These are phyloP conservation scores for Begonia peltatifolia DNA, from an alignment of 306 rosid species.

Conservation along the genomic window DNA sequence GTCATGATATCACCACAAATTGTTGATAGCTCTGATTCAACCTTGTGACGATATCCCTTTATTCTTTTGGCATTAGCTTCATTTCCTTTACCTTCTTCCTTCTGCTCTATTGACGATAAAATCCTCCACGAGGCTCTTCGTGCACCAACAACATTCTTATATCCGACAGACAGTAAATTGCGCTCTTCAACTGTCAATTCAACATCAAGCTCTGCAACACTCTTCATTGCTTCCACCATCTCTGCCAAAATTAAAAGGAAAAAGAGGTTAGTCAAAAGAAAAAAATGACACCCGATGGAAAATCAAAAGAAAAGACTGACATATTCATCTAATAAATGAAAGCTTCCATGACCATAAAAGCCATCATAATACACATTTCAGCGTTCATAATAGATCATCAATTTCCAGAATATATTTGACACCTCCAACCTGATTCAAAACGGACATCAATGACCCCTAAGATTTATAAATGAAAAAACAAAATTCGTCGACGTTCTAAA, in stretches of 20 bases:
- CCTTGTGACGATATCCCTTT: conserved; percentile 3
- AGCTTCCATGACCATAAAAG: background rate
- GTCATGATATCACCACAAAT: conserved; percentile 4
- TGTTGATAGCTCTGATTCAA: conserved; percentile 4
- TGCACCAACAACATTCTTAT: conserved; percentile 4
- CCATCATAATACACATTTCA: background rate
- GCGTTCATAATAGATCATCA: background rate
- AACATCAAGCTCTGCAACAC: conserved; percentile 1
- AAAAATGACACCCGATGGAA: background rate
- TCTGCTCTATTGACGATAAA: conserved; percentile 2
- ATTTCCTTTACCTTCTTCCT: conserved; percentile 2
- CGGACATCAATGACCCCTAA: no score
- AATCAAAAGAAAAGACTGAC: no score
- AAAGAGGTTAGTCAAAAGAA: background rate
- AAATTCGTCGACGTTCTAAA: background rate
- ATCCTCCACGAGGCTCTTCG: conserved; percentile 3
- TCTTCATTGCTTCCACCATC: conserved; percentile 5
- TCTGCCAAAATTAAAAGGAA: background rate
- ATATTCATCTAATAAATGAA: background rate
- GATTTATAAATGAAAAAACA: background rate
- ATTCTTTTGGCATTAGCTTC: background rate
- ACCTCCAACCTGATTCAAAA: no score
- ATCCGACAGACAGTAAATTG: conserved; percentile 1
- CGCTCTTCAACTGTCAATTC: conserved; percentile 3
- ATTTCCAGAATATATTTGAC: background rate